Evolutionary conservation across 1,284 basidiomycete genomes (phyloP), one percentile per base, ranked within the genome.

Genomic region (Malassezia psittaci): DNA sequence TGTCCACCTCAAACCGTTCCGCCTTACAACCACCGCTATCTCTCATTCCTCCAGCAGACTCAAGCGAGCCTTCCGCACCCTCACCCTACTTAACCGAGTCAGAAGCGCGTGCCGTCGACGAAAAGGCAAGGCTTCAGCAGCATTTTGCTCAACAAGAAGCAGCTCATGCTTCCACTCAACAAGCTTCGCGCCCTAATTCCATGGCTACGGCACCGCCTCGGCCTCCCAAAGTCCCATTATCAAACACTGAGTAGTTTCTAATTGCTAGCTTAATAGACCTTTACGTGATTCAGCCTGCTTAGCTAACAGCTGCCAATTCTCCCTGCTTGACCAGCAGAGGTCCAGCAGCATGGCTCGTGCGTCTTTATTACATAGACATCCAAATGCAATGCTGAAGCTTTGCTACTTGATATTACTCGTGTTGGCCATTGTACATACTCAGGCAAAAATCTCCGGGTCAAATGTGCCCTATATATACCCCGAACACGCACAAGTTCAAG

Each of bases 91-190:
- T 56, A 3, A 56, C 54, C 18, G 33, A 33, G 42, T 56, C 54
- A 11, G 54, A 56, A 49, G 41, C 42, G 21, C 54, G 48, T 15
- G 54, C 54, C 12, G 32, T 51, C 37, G 54, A 56, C 33, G 54
- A 56, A 35, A 56, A 56, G 48, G 5, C 41, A 5, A 16, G 36
- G 34, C 36, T 56, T 10, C 34, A 56, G 12, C 43, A 48, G 19
- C 54, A 51, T 45, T 56, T 50, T 24, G 43, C 48, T 18, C 54
- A 51, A 32, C 35, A 6, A 13, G 47, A 39, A 13, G 18, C 18
- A 5, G 15, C 34, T 10, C 35, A 36, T 12, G 16, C 36, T 8
- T 18, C 36, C 37, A 4, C 19, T 11, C 19, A 29, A n/a, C 43
- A 45, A 16, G 24, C 12, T 18, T 18, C 40, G 21, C 39, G 10